Evolutionary conservation across 2,329 filamentous ascomycete genomes (phyloP), one percentile per base, ranked within the genome.

Genomic region (Rhynchosporium agropyri): DNA sequence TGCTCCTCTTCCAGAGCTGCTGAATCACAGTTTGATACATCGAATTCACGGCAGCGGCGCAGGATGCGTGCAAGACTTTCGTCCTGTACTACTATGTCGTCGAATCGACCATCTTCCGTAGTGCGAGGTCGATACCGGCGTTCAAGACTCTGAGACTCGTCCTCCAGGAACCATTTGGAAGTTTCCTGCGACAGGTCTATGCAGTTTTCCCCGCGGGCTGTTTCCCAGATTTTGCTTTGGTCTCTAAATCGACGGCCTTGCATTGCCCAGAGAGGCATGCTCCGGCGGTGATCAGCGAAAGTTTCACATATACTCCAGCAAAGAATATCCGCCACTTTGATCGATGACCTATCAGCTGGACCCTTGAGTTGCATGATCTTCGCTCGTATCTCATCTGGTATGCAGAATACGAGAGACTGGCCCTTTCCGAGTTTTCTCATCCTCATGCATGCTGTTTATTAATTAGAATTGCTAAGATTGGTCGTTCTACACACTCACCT

Each of bases 371-470:
- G 65, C 0, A 72, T 63, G 12, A 90, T 86, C 63, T 83, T 84
- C 0, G 70, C 74, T 12, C 82, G 74, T 7, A 91, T 84, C 64
- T 91, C 89, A 1, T 77, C 71, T 0, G 86, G 80, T 0, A 86
- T 74, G 60, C 80, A 84, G 58, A 90, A 91, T 0, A 83, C 76
- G 0, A 91, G 81, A 0, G 83, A 85, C 66, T 93, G 89, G 0
- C 88, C 87, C 1, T 84, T 76, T 0, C 87, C 89, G 0, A 93
- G 79, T 65, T 87, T 84, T 12, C 89, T 75, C 83, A 92, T 86
- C 29, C 89, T 74, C 87, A 89, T 90, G 61, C 87, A 89, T 0
- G 87, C 87, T 84, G 36, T 12, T 50, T n/a, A 15, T 49, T 20
- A 28, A 29, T 68, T 12, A 40, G 36, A 6, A 12, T 6, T 40